Evolutionary conservation across 192 early-diverging fungal species (phyloP).

Genomic region (Backusella parvicylindrica): DNA sequence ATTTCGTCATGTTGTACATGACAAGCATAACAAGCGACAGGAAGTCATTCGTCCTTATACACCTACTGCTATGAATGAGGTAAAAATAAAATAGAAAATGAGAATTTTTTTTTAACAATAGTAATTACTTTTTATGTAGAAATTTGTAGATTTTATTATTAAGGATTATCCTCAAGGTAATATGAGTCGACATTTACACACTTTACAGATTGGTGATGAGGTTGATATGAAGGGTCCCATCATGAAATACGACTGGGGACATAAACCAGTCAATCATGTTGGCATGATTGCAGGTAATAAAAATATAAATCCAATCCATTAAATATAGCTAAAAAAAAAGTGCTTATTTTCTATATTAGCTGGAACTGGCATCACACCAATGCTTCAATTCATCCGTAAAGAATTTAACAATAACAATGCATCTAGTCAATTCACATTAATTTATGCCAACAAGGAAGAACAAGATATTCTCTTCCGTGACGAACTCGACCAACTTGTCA

Average conservation of each 20-base stretch:
- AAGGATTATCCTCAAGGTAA: constrained; percentile 60
- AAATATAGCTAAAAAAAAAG: not conserved
- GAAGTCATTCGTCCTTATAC: constrained; percentile 75
- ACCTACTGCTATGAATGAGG: constrained; percentile 50
- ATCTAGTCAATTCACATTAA: constrained; percentile 61
- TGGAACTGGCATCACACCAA: constrained; percentile 74
- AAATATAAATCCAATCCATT: not conserved
- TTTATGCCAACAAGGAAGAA: constrained; percentile 67
- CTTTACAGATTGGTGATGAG: constrained; percentile 64
- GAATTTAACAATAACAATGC: constrained; percentile 50
- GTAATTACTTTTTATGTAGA: constrained; percentile 23
- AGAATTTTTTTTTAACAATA: not conserved
- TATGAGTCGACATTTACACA: constrained; percentile 55
- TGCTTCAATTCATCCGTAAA: constrained; percentile 59
- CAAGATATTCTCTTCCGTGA: constrained; percentile 64
- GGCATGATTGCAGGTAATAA: constrained; percentile 63
- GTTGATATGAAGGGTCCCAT: constrained; percentile 77
- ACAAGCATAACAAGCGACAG: constrained; percentile 53
- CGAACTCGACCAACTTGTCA: constrained; percentile 55
- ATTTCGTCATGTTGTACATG: constrained; percentile 59
- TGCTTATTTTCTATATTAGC: constrained; percentile 22
- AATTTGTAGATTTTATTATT: constrained; percentile 67
- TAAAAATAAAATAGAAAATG: not conserved
- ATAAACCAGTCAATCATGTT: constrained; percentile 59
- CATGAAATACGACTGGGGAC: constrained; percentile 55